Base-by-base conservation (phyloP, 2,329 filamentous ascomycete species). In the Neoscytalidium dimidiatum region DNA sequence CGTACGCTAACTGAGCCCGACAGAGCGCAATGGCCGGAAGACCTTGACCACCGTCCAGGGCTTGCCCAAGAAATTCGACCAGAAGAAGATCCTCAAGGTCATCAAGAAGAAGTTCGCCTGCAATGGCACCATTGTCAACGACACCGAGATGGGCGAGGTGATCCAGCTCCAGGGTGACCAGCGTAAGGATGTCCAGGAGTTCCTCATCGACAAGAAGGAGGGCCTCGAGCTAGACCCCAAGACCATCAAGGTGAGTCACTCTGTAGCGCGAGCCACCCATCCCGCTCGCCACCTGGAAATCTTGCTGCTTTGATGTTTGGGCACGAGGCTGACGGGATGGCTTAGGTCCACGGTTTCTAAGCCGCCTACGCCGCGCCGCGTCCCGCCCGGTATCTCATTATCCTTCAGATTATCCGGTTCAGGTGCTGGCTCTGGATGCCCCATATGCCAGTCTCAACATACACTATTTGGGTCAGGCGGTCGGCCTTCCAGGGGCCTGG, bases 31-130 rank as follows among this genome's bases (percentile, higher is more conserved):
- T 98, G 95, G 95, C 89, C 95, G 95, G 83, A 99, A 99, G 89
- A 98, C 95, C 86, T 88, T 99, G 91, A 99, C 95, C 76, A 99
- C 95, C 76, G 94, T 99, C 77, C 94, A 98, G 88, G 95, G 95
- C 83, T 90, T 99, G 77, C 94, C 95, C 70, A 95, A 95, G 86
- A 97, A 98, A 81, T 98, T 97, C 79, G 94, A 97, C 84, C 93
- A 95, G 83, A 98, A 97, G 89, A 97, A 97, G 86, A 97, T 99
- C 80, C 90, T 99, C 77, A 97, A 97, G 86, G 94, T 96, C 83
- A 97, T 98, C 86, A 98, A 98, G 90, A 98, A 98, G 89, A 95
- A 97, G 81, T 98, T 98, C 78, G 94, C 95, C 82, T 98, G 94
- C 92, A 98, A 99, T 97, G 95, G 95, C 88, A 98, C 94, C 84